Conservation (phyloP, 768 basidiomycete species). For the Pholiota microspora region DNA sequence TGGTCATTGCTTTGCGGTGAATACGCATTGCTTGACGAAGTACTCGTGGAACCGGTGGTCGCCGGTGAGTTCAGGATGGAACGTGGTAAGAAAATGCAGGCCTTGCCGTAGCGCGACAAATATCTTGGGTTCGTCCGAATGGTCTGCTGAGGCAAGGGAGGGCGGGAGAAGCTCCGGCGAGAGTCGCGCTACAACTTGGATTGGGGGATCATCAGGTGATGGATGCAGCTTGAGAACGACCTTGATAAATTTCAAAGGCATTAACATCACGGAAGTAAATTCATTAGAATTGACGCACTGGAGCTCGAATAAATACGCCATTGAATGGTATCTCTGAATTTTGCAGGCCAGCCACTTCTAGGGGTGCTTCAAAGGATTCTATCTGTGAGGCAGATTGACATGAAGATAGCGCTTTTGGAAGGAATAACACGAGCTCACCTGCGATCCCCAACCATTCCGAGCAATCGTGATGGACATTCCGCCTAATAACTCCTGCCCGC, state of each 20-base stretch:
- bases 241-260: too few species aligned
- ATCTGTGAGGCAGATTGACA: conserved; percentile 43
- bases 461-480: conserved; percentile 78
- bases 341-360: conserved; percentile 62
- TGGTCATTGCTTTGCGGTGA: conserved; percentile 23
- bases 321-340: conserved; percentile 63
- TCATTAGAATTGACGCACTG: too few species aligned
- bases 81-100: conserved; percentile 79
- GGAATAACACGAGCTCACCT: conserved; percentile 48
- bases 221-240: conserved; percentile 58
- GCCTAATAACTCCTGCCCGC: conserved; percentile 83
- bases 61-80: conserved; percentile 90
- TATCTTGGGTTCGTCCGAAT: conserved; percentile 53
- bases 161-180: conserved; percentile 46
- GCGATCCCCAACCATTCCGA: conserved; percentile 93
- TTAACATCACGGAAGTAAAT: too few species aligned
- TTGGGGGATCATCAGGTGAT: conserved; percentile 47
- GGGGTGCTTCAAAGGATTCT: conserved; percentile 85
- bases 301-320: conserved; percentile 93
- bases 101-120: conserved; percentile 89
- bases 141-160: conserved; percentile 40
- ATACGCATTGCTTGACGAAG: conserved; percentile 76
- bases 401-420: not conserved
- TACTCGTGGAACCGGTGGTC: conserved; percentile 92
- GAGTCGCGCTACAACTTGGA: conserved; percentile 71